Evolutionary conservation across 2,329 filamentous ascomycete genomes (phyloP), one percentile per base, ranked within the genome.

Genomic region (Aspergillus sp.): DNA sequence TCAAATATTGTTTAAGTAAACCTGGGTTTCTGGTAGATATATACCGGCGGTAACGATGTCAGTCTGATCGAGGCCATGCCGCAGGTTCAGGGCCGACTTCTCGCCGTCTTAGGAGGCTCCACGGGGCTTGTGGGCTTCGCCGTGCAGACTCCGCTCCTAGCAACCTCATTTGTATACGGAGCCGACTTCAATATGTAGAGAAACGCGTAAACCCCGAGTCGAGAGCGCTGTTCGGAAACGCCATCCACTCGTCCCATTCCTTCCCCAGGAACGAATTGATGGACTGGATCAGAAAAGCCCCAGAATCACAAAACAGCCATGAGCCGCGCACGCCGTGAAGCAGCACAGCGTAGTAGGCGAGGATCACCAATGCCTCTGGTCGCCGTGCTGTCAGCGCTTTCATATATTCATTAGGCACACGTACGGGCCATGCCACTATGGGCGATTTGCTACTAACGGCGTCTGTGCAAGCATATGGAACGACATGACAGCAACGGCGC

Each of bases 331-430:
- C 48, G 2, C 40, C 37, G 40, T 66, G 55, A 12, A 64, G 32
- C 0, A 61, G 15, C 1, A 60, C 48, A 2, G 55, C 58, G 35
- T 56, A 64, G 34, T 63, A 51, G 4, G 59, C 57, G 4, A 63
- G 41, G 6, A 65, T 52, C 5, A 58, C 48, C 3, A 65, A 41
- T 4, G 61, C 57, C 35, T 63, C 58, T 0, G 56, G 54, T 6
- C 44, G 45, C n/a, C 54, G 43, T 29, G 52, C 41, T 11, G 45
- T 33, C 1, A 64, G 29, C 2, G 56, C 37, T 1, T 49, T 40
- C 5, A 52, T 42, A 33, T 54, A 64, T 5, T 50, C 48, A 4
- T 28, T 24, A 8, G 44, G 26, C 1, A 58, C 32, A 29, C 53
- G 45, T n/a, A 55, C 39, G 1, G 52, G 45, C 55, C 54, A 58